Evolutionary conservation across 2,329 filamentous ascomycete species (phyloP), one percentile per base, ranked within the genome.

Genomic region (Alternaria solani): DNA sequence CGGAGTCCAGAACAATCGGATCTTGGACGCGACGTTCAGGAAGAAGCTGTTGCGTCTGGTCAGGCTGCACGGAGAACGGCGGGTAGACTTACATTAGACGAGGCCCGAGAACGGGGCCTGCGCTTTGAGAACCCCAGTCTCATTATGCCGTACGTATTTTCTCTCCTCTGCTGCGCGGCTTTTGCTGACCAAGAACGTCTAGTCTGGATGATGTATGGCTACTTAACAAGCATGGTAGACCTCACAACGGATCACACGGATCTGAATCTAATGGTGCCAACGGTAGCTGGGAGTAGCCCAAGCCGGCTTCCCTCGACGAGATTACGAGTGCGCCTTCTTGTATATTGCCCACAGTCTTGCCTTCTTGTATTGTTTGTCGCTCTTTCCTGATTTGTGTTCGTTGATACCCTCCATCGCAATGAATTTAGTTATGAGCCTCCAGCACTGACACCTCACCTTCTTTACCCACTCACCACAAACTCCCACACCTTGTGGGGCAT

Each of bases 51-150:
- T 7, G 57, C 65, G 8, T 43, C 57, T 8, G 58, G 60, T 7
- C 57, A 38, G 36, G 44, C 61, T 28, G 66, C 63, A 2, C 55
- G 55, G 38, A 57, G 59, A 28, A 49, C 34, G 26, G 54, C 30
- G 23, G 67, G 69, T 23, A 65, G 87, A 44, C 89, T 87, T 66
- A 93, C 90, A 0, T 74, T 93, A 28, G 91, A 94, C 66, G 91
- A 94, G 76, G 84, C 87, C 59, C 85, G 86, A 61, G 91, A 94
- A 73, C 87, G 86, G 70, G 91, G 89, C 0, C 74, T 89, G 75
- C 82, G 82, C 48, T 96, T 93, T 77, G 82, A 93, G 49, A 95
- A 94, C 68, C 92, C 92, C 2, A 94, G 87, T 74, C 80, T 96
- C 11, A 82, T 89, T 4, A 80, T 83, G 32, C 89, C 89, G 83